Conservation (phyloP, 805 yeast species). For the Barnettozyma botsteinii region DNA sequence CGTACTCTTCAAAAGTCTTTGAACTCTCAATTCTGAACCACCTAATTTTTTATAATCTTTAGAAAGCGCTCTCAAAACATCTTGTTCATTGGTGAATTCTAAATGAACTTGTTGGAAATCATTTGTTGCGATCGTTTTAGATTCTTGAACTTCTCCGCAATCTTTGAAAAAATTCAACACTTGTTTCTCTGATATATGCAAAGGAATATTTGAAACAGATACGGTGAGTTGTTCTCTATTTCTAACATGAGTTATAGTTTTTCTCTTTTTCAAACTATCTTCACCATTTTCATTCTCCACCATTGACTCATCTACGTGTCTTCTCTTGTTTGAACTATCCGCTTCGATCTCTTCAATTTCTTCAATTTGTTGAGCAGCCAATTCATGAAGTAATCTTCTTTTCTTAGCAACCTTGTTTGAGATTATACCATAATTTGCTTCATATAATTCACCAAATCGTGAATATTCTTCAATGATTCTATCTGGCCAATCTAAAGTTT, state of each 20-base stretch:
- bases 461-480: conserved; percentile 40
- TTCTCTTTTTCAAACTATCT: conserved; percentile 7
- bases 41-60: conserved; percentile 46
- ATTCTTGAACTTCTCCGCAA: conserved; percentile 50
- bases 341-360: neutral
- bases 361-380: conserved; percentile 4
- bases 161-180: conserved; percentile 44
- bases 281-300: conserved; percentile 5
- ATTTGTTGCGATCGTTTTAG: conserved; percentile 22
- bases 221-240: conserved; percentile 58
- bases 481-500: conserved; percentile 45
- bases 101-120: conserved; percentile 41
- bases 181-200: conserved; percentile 32
- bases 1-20: conserved; percentile 41
- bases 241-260: conserved; percentile 26
- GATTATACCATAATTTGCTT: conserved; percentile 27
- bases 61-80: conserved; percentile 54
- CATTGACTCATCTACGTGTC: neutral
- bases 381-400: neutral
- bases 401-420: conserved; percentile 25
- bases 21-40: conserved; percentile 40
- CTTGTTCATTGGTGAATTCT: conserved; percentile 47
- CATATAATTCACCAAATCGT: conserved; percentile 32
- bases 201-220: conserved; percentile 45
- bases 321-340: neutral